Base-by-base conservation (phyloP, 805 yeast species). In the Starmerella khaoyaiensis region DNA sequence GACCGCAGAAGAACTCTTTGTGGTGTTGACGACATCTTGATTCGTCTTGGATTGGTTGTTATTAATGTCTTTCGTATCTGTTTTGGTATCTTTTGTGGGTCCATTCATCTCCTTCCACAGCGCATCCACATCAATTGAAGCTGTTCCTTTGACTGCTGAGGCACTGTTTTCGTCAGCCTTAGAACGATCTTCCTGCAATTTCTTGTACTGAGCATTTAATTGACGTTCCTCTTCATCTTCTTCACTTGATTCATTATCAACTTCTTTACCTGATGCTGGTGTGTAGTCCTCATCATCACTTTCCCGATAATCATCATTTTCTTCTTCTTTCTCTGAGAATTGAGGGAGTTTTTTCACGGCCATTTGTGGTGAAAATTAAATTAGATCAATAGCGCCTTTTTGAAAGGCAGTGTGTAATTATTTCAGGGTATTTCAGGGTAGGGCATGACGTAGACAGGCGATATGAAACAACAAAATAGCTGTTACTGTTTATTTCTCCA, bases 211-310 rank as follows among this genome's bases (percentile, higher is more conserved):
- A 17, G 71, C 65, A 46, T 94, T 52, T 78, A 78, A 18, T 32
- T 17, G 7, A 39, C 31, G 33, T 63, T 62, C 0, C 60, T 49
- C 21, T 50, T 58, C 8, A 52, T 59, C 1, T 55, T 64, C 2
- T 58, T 69, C 0, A 54, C 60, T 4, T 59, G 62, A 17, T 53
- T 57, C 2, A 28, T 51, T 53, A 21, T 42, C 59, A 28, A 48
- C 45, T 8, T 29, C 44, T 22, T 40, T 44, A 12, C 37, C 36
- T 21, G 17, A 42, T 29, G 42, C 19, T 41, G 73, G 71, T 46
- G 68, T 61, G 49, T 63, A 72, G 47, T 72, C 79, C 42, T 69
- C 75, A 46, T 72, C 79, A 25, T 67, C 74, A 12, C 71, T 68
- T 47, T 71, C 77, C 22, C 64, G 55, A 51, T 71, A 71, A 31